Conservation (phyloP, 2,329 filamentous ascomycete genomes). For the Ophidiomyces ophidiicola region DNA sequence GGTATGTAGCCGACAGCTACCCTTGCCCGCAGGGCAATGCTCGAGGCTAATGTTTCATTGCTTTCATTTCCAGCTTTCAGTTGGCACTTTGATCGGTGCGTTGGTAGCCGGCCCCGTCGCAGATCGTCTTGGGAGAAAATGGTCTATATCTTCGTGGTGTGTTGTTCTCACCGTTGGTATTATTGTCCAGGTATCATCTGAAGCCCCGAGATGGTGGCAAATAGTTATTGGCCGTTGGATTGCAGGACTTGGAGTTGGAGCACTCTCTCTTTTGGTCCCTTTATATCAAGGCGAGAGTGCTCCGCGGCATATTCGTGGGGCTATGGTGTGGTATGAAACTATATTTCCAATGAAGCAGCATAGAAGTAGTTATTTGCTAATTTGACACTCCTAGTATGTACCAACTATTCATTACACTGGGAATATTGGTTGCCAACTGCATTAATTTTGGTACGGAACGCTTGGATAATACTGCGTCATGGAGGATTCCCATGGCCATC, state of each 20-base stretch:
- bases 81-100: constrained; percentile 34
- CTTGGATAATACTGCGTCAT: constrained; percentile 34
- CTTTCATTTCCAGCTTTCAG: constrained; percentile 26
- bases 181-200: constrained; percentile 36
- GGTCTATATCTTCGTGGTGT: constrained; percentile 36
- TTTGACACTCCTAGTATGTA: constrained; percentile 27
- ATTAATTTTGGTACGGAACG: constrained; percentile 38
- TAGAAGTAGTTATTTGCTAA: neutral
- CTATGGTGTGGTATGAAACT: constrained; percentile 29
- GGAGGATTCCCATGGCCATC: constrained; percentile 44
- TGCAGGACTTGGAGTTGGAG: constrained; percentile 38
- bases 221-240: constrained; percentile 37
- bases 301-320: constrained; percentile 37
- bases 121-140: constrained; percentile 35
- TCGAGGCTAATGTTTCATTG: neutral
- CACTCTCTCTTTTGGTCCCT: constrained; percentile 36
- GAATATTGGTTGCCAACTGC: constrained; percentile 38
- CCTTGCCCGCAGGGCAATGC: neutral
- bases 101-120: constrained; percentile 34
- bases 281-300: constrained; percentile 39
- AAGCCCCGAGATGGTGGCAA: constrained; percentile 31
- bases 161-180: constrained; percentile 36
- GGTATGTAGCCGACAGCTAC: constrained; percentile 23
- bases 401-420: constrained; percentile 40
- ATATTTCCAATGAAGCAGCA: neutral